Evolutionary conservation across 2,329 filamentous ascomycete species (phyloP), one percentile per base, ranked within the genome.

Genomic region (Aureobasidium sp.): DNA sequence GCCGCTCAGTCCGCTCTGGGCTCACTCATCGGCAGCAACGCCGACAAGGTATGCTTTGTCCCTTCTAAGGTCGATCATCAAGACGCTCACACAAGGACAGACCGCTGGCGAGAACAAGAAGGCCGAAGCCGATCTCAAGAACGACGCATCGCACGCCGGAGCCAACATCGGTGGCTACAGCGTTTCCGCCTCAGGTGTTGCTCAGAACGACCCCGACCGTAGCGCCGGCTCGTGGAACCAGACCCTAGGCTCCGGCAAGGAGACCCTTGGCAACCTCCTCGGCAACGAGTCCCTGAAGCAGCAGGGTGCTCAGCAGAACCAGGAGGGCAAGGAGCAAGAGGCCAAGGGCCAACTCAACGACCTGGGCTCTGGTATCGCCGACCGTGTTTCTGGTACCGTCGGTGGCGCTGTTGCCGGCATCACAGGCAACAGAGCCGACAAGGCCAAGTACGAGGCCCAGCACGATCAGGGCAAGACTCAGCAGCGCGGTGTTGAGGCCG

Each of bases 181-280:
- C 29, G 81, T 89, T 62, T 87, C 87, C 11, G 79, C 86, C 55
- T 83, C 85, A 0, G 90, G 90, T 51, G 87, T 85, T 39, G 78
- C 89, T 53, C 82, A 86, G 64, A 90, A 96, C 74, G 80, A 90
- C 74, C 79, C 86, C 11, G 80, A 93, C 73, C 89, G 91, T 66
- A 78, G 81, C 27, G 73, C 83, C 21, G 92, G 93, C 47, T 81
- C 82, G 21, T 95, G 88, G 86, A 90, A 96, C 78, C 92, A 97
- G 77, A 96, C 91, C 5, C 71, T 92, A n/a, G 93, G 92, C 58
- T 84, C 88, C 1, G 86, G 86, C 47, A 97, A 97, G 79, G 90
- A 97, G 73, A 79, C 86, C 5, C 65, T 94, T 1, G 93, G 93
- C 62, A 86, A 86, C 21, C 68, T 93, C 5, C 67, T 93, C 30